Evolutionary conservation across 2,329 filamentous ascomycete genomes (phyloP).

Genomic region (Lasiodiplodia gonubiensis): DNA sequence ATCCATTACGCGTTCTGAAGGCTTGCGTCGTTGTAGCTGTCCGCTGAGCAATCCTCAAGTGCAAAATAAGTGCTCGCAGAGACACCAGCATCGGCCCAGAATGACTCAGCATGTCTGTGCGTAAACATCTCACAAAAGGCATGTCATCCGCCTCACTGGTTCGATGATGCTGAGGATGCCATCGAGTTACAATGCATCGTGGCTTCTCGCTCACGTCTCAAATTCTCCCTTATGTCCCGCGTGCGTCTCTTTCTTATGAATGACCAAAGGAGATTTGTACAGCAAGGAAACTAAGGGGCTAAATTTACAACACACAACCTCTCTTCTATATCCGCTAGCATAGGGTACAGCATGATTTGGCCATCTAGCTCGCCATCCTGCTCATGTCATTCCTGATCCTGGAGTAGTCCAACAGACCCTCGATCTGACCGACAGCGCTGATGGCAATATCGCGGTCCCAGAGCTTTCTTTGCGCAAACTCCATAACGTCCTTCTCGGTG

Average conservation of each 20-base stretch:
- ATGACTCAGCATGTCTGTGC: not conserved
- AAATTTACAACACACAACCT: slow-evolving; percentile 29
- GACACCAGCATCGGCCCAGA: not conserved
- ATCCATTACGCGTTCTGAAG: not conserved
- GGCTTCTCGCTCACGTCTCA: not conserved
- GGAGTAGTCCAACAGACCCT: slow-evolving; percentile 80
- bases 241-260: slow-evolving; percentile 22
- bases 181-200: not conserved
- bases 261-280: slow-evolving; percentile 26
- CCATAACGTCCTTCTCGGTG: slow-evolving; percentile 95
- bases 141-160: not conserved
- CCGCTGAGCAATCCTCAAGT: too few relatives aligned
- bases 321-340: slow-evolving; percentile 27
- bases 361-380: slow-evolving; percentile 58
- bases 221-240: not conserved
- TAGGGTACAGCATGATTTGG: slow-evolving; percentile 11
- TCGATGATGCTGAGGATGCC: not conserved
- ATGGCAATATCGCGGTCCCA: slow-evolving; percentile 98
- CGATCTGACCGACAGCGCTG: slow-evolving; percentile 89
- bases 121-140: not conserved
- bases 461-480: slow-evolving; percentile 90
- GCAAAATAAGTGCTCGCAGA: not conserved
- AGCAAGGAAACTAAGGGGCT: slow-evolving; percentile 30
- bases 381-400: slow-evolving; percentile 84
- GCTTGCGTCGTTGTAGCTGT: not conserved